Percentiles rank a stretch among this genome's conserved stretches.
Evolutionary conservation across 1,284 basidiomycete genomes (phyloP).

Genomic region (Irpex lacteus): DNA sequence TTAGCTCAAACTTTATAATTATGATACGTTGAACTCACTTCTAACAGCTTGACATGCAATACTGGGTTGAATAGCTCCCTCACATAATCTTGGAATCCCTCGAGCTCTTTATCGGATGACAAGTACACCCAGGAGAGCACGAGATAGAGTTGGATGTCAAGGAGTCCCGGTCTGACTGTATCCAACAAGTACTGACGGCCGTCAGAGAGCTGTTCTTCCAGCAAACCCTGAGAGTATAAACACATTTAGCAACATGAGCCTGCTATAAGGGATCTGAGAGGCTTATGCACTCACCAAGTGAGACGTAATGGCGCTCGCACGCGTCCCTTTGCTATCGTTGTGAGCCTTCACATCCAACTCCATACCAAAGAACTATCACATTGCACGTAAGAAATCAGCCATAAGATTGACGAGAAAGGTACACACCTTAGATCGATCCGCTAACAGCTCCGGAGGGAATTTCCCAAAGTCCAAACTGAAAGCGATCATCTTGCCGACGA

Average conservation of each 20-base stretch:
- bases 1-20: neutral
- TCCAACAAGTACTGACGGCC: neutral
- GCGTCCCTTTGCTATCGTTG: conserved; percentile 28
- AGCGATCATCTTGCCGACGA: neutral
- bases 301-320: conserved; percentile 35
- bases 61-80: neutral
- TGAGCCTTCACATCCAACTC: conserved; percentile 36
- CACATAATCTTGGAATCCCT: neutral
- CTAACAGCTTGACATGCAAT: neutral
- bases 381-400: too few species aligned
- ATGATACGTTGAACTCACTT: too few species aligned
- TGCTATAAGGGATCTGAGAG: too few species aligned
- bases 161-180: neutral
- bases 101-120: neutral
- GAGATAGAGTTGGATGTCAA: neutral
- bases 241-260: neutral
- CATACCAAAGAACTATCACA: conserved; percentile 28
- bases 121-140: neutral
- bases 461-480: neutral
- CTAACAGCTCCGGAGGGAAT: neutral
- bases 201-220: neutral
- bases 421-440: conserved; percentile 19
- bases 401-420: too few species aligned
- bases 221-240: neutral
- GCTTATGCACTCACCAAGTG: conserved; percentile 32